Evolutionary conservation across 75 land plant genomes (phyloP).

Genomic region (Larix kaempferi): DNA sequence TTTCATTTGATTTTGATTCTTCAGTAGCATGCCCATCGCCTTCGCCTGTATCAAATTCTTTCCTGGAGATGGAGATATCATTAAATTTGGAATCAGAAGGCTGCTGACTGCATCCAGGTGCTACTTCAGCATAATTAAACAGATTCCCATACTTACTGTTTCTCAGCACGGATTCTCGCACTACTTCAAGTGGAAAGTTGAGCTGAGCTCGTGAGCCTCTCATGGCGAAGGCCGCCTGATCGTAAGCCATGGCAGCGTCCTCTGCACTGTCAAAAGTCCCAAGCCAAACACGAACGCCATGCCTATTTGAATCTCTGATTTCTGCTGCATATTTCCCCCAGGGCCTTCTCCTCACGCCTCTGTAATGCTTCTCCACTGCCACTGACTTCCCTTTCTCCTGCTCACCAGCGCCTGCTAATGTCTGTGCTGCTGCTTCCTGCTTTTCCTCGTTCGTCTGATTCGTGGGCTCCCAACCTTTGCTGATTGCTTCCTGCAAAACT

Average conservation of each 20-base stretch:
- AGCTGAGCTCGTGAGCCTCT: constrained; percentile 22
- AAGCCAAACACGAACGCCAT: constrained; percentile 40
- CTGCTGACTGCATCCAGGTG: not conserved
- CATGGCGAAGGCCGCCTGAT: constrained; percentile 23
- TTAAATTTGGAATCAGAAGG: not conserved
- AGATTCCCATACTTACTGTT: not conserved
- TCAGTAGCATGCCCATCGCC: not conserved
- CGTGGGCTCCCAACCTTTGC: constrained; percentile 15
- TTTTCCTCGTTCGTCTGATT: not conserved
- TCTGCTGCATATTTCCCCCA: constrained; percentile 48
- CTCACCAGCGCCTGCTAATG: not conserved
- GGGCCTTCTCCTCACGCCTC: constrained; percentile 46
- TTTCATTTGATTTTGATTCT: not conserved
- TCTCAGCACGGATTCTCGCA: not conserved
- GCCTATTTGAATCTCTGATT: constrained; percentile 35
- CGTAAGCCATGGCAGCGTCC: constrained; percentile 29
- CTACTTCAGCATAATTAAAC: not conserved
- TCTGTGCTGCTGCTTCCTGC: not conserved
- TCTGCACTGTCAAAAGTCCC: constrained; percentile 37
- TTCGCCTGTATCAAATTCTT: not conserved
- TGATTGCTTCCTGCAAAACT: constrained; percentile 16
- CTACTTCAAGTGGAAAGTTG: constrained; percentile 17
- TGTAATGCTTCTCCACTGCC: constrained; percentile 13
- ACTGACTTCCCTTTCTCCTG: constrained; percentile 3
- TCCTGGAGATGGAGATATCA: not conserved